Conservation (phyloP, 1,139 yeast species). For the Diutina sp. region DNA sequence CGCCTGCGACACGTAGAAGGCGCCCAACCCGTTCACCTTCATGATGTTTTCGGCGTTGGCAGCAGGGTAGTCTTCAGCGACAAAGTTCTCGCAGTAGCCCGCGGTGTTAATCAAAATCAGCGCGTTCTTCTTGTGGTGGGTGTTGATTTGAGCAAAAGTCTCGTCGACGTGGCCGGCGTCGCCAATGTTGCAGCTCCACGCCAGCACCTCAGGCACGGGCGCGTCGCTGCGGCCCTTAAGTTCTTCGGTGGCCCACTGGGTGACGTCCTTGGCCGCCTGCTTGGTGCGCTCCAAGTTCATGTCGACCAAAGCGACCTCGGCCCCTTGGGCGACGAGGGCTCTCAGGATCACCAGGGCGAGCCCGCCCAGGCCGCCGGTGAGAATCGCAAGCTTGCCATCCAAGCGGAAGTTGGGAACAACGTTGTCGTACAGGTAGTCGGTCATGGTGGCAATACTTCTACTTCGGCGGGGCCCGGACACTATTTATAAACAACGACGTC, state of each 20-base stretch:
- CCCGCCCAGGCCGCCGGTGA: slow-evolving; percentile 83
- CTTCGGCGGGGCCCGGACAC: neutral
- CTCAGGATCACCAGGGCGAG: slow-evolving; percentile 56
- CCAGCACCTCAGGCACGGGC: slow-evolving; percentile 38
- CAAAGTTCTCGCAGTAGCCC: slow-evolving; percentile 38
- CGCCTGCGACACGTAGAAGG: slow-evolving; percentile 48
- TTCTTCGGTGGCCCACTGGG: slow-evolving; percentile 39
- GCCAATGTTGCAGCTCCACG: slow-evolving; percentile 71
- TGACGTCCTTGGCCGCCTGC: slow-evolving; percentile 47
- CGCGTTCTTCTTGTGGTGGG: slow-evolving; percentile 39
- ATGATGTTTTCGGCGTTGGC: slow-evolving; percentile 54
- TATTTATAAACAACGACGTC: no score
- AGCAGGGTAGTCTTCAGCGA: slow-evolving; percentile 71
- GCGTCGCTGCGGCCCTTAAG: slow-evolving; percentile 25
- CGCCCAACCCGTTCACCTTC: slow-evolving; percentile 66
- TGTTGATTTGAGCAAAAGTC: slow-evolving; percentile 36
- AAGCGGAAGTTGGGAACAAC: slow-evolving; percentile 45
- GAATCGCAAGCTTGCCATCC: slow-evolving; percentile 59
- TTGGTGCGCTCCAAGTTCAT: slow-evolving; percentile 48
- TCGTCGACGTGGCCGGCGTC: slow-evolving; percentile 49
- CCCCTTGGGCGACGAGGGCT: slow-evolving; percentile 40
- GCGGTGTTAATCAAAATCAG: slow-evolving; percentile 65
- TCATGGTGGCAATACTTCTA: neutral
- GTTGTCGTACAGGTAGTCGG: slow-evolving; percentile 23
- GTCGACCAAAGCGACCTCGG: slow-evolving; percentile 67